phyloP scores from a whole-genome alignment of 2,329 filamentous ascomycete species.

The Botrytis medusae region DNA sequence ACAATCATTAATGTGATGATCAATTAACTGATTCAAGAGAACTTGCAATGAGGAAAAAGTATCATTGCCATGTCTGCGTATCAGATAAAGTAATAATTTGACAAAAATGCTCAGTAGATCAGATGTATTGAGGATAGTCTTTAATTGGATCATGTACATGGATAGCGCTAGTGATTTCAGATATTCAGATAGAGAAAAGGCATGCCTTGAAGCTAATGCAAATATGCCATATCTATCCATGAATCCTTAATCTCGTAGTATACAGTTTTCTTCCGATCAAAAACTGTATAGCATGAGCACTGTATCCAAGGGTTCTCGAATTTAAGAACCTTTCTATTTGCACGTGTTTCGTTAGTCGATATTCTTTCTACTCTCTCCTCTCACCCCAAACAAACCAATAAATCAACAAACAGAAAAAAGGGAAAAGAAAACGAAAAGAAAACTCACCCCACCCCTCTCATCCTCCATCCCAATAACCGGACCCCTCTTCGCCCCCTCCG shows the following conservation, averaged over 20 bases:
- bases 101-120: not conserved
- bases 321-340: conserved; percentile 1
- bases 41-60: not conserved
- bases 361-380: not conserved
- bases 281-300: not conserved
- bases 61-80: not conserved
- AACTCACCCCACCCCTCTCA: conserved; percentile 21
- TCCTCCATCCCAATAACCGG: conserved; percentile 20
- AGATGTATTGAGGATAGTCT: not conserved
- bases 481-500: not conserved
- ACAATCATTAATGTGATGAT: not conserved
- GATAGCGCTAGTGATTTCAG: not conserved
- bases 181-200: not conserved
- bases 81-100: not conserved
- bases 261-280: not conserved
- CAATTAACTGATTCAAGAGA: not conserved
- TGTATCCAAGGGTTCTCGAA: not conserved
- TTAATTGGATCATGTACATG: not conserved
- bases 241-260: not conserved
- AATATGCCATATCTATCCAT: not conserved
- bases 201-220: not conserved
- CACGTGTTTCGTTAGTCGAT: not conserved
- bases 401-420: not conserved
- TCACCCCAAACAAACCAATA: not conserved
- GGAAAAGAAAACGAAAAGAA: not conserved